Percentiles rank a stretch among this genome's conserved stretches.
Conservation (phyloP, 371 early-diverging fungal genomes). For the Lichtheimia hyalospora region DNA sequence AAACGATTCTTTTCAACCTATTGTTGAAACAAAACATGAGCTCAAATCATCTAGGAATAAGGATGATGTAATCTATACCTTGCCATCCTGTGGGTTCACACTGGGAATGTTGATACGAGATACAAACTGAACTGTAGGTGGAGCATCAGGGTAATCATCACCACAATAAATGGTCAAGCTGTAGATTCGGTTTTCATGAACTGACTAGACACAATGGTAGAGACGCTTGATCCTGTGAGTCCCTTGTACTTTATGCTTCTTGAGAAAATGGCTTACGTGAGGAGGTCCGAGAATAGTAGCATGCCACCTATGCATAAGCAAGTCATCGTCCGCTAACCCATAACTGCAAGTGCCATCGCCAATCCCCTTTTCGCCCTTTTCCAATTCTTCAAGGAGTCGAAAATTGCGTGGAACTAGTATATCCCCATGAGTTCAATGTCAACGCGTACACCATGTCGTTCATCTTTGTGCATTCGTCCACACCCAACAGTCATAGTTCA, state of each 20-base stretch:
- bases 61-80: too few relatives aligned
- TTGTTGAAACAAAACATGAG: neutral
- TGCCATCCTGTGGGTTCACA: conserved; percentile 81
- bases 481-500: too few relatives aligned
- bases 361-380: conserved; percentile 96
- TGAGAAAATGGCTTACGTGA: conserved; percentile 61
- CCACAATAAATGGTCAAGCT: conserved; percentile 84
- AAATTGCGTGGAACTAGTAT: conserved; percentile 92
- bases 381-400: conserved; percentile 94
- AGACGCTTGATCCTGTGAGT: too few relatives aligned
- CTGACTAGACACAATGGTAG: conserved; percentile 57
- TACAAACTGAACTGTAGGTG: conserved; percentile 81
- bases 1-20: conserved; percentile 72
- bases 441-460: too few relatives aligned
- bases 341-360: conserved; percentile 95
- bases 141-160: conserved; percentile 79
- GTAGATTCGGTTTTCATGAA: conserved; percentile 95
- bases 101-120: conserved; percentile 88
- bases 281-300: conserved; percentile 96
- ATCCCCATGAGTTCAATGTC: too few relatives aligned
- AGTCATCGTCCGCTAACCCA: conserved; percentile 89
- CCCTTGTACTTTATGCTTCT: too few relatives aligned
- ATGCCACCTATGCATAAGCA: conserved; percentile 85
- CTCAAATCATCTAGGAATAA: neutral
- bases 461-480: too few relatives aligned